Percentiles rank a stretch among this genome's conserved stretches.
Conservation (phyloP, 306 rosid genomes). For the Ziziphus jujuba region DNA sequence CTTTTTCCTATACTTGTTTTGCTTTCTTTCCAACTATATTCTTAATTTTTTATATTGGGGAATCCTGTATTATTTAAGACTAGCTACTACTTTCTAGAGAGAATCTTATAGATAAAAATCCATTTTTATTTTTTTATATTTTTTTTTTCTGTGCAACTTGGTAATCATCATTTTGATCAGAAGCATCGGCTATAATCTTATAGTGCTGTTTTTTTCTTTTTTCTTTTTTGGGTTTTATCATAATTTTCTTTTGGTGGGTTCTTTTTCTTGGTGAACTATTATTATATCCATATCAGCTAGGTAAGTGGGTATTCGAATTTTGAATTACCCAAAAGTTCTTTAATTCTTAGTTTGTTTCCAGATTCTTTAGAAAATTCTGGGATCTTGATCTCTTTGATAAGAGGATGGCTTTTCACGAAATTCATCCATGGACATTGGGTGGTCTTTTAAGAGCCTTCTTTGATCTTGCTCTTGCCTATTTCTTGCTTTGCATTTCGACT, state of each 20-base stretch:
- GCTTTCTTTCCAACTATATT: not conserved
- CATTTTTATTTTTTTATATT: not conserved
- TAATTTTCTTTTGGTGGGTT: not conserved
- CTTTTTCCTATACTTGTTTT: not conserved
- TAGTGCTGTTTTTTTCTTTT: not conserved
- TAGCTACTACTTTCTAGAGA: not conserved
- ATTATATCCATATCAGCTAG: not conserved
- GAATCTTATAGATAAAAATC: constrained; percentile 2
- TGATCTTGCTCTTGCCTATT: constrained; percentile 65
- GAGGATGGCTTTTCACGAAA: constrained; percentile 42
- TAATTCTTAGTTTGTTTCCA: constrained; percentile 27
- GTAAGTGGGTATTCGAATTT: not conserved
- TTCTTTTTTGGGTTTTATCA: not conserved
- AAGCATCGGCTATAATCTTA: not conserved
- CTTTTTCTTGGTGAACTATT: constrained; percentile 13
- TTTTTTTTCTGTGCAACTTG: no score
- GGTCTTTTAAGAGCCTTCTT: constrained; percentile 64
- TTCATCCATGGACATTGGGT: constrained; percentile 70
- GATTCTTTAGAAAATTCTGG: constrained; percentile 8
- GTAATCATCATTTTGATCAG: constrained; percentile 1
- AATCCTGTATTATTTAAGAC: not conserved
- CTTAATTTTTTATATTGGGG: not conserved
- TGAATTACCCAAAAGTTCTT: constrained; percentile 2
- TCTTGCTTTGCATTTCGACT: constrained; percentile 62
- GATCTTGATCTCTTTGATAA: constrained; percentile 31